Conservation (phyloP, 371 early-diverging fungal genomes). For the Rhizopus sp. region DNA sequence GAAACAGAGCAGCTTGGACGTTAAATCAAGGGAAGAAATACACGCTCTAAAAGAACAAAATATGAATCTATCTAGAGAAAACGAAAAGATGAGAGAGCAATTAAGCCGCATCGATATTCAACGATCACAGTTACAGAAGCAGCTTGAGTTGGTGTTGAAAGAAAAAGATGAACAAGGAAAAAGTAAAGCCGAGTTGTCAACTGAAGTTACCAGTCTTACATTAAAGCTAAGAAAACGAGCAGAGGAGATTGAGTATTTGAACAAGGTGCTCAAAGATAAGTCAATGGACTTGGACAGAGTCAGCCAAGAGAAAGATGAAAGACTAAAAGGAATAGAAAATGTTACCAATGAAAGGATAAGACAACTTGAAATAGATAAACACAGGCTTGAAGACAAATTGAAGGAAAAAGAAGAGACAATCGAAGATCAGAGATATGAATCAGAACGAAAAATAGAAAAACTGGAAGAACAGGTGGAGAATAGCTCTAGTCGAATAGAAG, state of each 20-base stretch:
- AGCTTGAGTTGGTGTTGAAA: constrained; percentile 1
- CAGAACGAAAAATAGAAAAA: no score
- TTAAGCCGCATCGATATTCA: not conserved
- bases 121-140: not conserved
- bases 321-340: not conserved
- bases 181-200: constrained; percentile 8
- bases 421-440: no score
- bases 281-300: not conserved
- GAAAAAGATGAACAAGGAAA: constrained; percentile 3
- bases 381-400: no score
- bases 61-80: not conserved
- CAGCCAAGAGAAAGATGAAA: constrained; percentile 4
- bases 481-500: no score
- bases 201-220: not conserved
- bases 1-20: not conserved
- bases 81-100: not conserved
- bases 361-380: not conserved
- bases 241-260: not conserved
- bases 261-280: not conserved
- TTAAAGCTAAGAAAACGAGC: not conserved
- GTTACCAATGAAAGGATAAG: not conserved
- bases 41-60: not conserved
- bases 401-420: no score
- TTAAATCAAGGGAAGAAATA: not conserved
- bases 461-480: no score